A percentile compares a stretch with the other conserved stretches of the same genome.
Conservation (phyloP, 2,329 filamentous ascomycete species). For the Aspergillus ruber region DNA sequence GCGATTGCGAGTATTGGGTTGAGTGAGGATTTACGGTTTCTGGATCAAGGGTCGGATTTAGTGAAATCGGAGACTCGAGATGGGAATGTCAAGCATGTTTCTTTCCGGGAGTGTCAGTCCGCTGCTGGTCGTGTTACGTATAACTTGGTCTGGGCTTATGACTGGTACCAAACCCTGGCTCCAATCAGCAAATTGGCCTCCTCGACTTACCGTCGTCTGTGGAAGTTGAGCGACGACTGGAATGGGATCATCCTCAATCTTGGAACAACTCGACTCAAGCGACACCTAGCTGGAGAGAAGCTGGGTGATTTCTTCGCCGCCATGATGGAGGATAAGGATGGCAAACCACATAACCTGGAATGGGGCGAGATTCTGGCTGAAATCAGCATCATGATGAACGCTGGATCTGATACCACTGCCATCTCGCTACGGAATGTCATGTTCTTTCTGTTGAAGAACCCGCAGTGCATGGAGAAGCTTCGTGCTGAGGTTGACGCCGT, state of each 20-base stretch:
- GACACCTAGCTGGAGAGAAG: conserved; percentile 41
- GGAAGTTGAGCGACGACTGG: conserved; percentile 14
- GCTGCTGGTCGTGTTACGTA: conserved; percentile 8
- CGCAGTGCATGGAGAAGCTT: conserved; percentile 30
- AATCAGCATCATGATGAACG: conserved; percentile 36
- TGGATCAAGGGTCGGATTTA: conserved; percentile 29
- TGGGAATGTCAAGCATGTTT: conserved; percentile 11
- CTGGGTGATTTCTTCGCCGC: conserved; percentile 52
- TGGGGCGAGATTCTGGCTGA: conserved; percentile 54
- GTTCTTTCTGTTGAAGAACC: conserved; percentile 45
- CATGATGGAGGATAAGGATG: conserved; percentile 45
- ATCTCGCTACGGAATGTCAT: conserved; percentile 48
- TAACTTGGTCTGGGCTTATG: conserved; percentile 17
- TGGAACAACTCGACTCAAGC: conserved; percentile 12
- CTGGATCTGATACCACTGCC: conserved; percentile 46
- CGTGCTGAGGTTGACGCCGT: conserved; percentile 40
- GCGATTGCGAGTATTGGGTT: conserved; percentile 37
- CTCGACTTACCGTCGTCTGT: conserved; percentile 12
- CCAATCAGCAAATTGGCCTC: conserved; percentile 13
- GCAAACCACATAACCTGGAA: conserved; percentile 40
- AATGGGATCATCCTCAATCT: conserved; percentile 15
- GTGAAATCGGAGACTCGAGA: conserved; percentile 18
- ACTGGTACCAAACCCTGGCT: conserved; percentile 13
- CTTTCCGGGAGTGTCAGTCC: conserved; percentile 14
- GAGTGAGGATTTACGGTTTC: conserved; percentile 28